A percentile compares a stretch with the other conserved stretches of the same genome.
These are phyloP conservation scores for Stemphylium beticola DNA, from an alignment of 2,329 filamentous ascomycete species.

Conservation along the genomic window DNA sequence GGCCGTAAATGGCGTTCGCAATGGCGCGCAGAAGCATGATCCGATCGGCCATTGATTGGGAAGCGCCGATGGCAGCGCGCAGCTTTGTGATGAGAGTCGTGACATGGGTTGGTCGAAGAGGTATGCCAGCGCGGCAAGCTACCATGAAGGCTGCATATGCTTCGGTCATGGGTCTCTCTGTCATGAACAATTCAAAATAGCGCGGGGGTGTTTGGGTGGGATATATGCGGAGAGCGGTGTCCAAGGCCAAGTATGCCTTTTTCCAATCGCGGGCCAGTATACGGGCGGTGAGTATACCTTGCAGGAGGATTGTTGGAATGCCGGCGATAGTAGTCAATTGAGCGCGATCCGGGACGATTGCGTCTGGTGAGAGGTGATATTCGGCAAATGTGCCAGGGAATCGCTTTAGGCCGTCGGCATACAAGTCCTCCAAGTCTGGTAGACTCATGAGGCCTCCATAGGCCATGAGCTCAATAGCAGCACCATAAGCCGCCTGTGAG, in stretches of 20 bases:
- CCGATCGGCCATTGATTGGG: slow-evolving; percentile 26
- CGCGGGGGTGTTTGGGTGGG: slow-evolving; percentile 51
- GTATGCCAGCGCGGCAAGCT: slow-evolving; percentile 54
- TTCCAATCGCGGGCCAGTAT: slow-evolving; percentile 54
- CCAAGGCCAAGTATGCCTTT: slow-evolving; percentile 58
- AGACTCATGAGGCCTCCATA: slow-evolving; percentile 49
- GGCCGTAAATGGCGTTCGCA: slow-evolving; percentile 52
- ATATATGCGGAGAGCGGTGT: slow-evolving; percentile 56
- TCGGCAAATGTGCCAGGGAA: slow-evolving; percentile 56
- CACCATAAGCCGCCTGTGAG: slow-evolving; percentile 54
- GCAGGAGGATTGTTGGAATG: slow-evolving; percentile 53
- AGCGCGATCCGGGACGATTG: slow-evolving; percentile 53
- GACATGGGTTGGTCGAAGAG: slow-evolving; percentile 39
- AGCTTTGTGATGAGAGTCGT: slow-evolving; percentile 45
- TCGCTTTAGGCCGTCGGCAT: slow-evolving; percentile 52
- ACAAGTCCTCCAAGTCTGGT: slow-evolving; percentile 54
- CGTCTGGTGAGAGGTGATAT: slow-evolving; percentile 56
- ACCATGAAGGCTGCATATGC: slow-evolving; percentile 57
- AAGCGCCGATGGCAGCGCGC: slow-evolving; percentile 25
- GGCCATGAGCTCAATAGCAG: slow-evolving; percentile 57
- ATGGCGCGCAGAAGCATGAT: slow-evolving; percentile 46
- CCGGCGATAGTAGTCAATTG: slow-evolving; percentile 40
- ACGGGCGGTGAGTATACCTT: slow-evolving; percentile 57
- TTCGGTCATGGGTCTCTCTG: slow-evolving; percentile 54
- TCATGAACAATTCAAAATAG: slow-evolving; percentile 55